phyloP scores from a whole-genome alignment of 1,139 yeast genomes.

The Taiozyma sp. region DNA sequence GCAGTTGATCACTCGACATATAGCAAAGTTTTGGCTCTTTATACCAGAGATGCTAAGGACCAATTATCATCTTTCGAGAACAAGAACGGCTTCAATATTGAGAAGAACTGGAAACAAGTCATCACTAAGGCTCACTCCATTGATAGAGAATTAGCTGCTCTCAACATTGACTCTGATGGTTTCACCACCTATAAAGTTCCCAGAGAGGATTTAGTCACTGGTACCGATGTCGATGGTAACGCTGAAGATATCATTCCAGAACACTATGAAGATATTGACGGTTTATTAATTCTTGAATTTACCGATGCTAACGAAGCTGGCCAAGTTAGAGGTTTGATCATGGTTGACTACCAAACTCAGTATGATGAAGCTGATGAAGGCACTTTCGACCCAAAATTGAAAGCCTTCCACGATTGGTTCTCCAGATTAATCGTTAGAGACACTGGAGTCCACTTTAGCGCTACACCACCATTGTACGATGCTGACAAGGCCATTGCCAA shows the following conservation, averaged over 20 bases:
- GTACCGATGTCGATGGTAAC: not conserved
- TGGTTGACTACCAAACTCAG: constrained; percentile 17
- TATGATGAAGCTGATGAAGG: constrained; percentile 11
- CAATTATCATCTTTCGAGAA: constrained; percentile 23
- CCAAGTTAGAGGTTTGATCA: constrained; percentile 30
- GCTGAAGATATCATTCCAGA: constrained; percentile 4
- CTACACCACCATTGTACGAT: constrained; percentile 11
- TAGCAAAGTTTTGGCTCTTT: constrained; percentile 30
- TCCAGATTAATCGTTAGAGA: constrained; percentile 29
- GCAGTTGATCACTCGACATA: constrained; percentile 28
- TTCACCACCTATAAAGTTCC: constrained; percentile 1
- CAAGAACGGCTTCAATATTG: constrained; percentile 25
- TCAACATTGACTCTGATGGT: not conserved
- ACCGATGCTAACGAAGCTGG: constrained; percentile 20
- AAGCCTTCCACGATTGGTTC: constrained; percentile 32
- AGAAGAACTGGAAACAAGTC: constrained; percentile 22
- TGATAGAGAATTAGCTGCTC: not conserved
- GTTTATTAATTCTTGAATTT: constrained; percentile 27
- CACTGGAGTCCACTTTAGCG: constrained; percentile 23
- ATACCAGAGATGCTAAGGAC: constrained; percentile 24
- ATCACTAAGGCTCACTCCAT: not conserved
- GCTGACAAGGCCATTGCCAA: constrained; percentile 21
- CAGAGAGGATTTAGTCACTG: not conserved
- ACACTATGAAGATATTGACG: constrained; percentile 7
- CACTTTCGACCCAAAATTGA: constrained; percentile 11